phyloP scores from a whole-genome alignment of 768 basidiomycete species.

The Naganishia vishniacii region DNA sequence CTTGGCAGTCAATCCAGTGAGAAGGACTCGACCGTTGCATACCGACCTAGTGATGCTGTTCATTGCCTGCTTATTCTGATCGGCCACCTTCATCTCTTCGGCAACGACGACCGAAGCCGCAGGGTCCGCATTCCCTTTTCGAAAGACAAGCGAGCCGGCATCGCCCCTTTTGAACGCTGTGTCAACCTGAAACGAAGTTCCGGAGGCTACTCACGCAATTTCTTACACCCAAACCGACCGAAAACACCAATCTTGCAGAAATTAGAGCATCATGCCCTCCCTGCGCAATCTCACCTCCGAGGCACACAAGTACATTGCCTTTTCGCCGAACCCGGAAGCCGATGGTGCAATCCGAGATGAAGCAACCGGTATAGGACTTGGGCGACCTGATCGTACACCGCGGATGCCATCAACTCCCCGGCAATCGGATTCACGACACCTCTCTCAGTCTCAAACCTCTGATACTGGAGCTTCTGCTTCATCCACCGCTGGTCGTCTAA shows the following conservation, averaged over 20 bases:
- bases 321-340: conserved; percentile 10
- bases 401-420: conserved; percentile 10
- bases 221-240: background rate
- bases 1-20: too few relatives aligned
- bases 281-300: conserved; percentile 17
- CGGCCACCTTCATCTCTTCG: too few relatives aligned
- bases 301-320: conserved; percentile 14
- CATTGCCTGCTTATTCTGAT: too few relatives aligned
- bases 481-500: background rate
- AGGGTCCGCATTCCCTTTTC: background rate
- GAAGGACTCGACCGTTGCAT: too few relatives aligned
- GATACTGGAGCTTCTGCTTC: conserved; percentile 1
- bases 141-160: background rate
- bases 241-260: background rate
- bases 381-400: conserved; percentile 5
- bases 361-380: background rate
- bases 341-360: background rate
- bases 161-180: background rate
- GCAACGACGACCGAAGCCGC: too few relatives aligned
- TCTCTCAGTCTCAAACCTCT: background rate
- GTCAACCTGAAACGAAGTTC: conserved; percentile 7
- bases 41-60: too few relatives aligned
- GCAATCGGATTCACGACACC: background rate
- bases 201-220: background rate
- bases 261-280: conserved; percentile 5